These are phyloP conservation scores for Penicillium freii DNA, from an alignment of 2,329 filamentous ascomycete species.

Conservation along the genomic window DNA sequence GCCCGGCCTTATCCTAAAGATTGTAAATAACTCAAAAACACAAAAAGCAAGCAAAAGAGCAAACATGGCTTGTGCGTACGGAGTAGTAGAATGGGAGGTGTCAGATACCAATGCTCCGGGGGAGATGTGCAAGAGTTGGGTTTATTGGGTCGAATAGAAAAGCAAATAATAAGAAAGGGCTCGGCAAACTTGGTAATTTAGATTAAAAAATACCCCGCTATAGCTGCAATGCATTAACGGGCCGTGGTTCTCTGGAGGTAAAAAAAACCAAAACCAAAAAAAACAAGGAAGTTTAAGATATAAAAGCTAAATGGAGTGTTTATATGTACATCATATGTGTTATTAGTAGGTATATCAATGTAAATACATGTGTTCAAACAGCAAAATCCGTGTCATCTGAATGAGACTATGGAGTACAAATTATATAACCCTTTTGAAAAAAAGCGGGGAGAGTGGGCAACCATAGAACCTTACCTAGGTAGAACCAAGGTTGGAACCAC, in stretches of 20 bases:
- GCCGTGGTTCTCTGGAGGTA: not conserved
- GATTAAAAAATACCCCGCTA: not conserved
- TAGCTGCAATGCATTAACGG: slow-evolving; percentile 3
- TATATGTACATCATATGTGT: no score
- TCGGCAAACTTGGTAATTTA: not conserved
- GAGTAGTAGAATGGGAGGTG: not conserved
- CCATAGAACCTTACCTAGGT: not conserved
- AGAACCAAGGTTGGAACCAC: no score
- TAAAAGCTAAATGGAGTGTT: not conserved
- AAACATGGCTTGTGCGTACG: not conserved
- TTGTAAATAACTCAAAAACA: not conserved
- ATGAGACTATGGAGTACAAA: no score
- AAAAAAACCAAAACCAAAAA: not conserved
- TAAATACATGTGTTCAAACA: not conserved
- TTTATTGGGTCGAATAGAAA: not conserved
- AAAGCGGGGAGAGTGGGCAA: not conserved
- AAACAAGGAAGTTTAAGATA: not conserved
- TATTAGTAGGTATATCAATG: not conserved
- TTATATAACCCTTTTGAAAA: not conserved
- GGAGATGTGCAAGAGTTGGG: not conserved
- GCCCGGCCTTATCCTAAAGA: not conserved
- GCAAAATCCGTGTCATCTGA: no score
- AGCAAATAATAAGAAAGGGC: not conserved
- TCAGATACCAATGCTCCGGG: not conserved
- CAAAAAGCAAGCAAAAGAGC: not conserved